Percentiles rank a stretch among this genome's conserved stretches.
Evolutionary conservation across 192 early-diverging fungal species (phyloP).

Genomic region (Chytriomyces confervae): DNA sequence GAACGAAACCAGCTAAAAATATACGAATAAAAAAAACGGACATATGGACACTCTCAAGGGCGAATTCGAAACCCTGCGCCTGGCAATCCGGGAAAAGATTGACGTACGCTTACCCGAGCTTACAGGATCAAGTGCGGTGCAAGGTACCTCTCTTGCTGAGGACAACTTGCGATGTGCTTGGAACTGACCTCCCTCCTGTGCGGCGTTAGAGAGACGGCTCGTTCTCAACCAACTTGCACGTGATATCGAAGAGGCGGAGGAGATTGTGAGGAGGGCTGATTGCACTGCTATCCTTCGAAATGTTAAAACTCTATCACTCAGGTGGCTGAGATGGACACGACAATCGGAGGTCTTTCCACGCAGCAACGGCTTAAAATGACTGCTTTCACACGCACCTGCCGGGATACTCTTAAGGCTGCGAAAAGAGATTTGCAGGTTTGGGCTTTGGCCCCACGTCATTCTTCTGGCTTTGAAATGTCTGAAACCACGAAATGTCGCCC

Average conservation of each 20-base stretch:
- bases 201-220: slow-evolving; percentile 62
- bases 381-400: slow-evolving; percentile 8
- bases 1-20: too few species aligned
- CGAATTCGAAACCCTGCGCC: slow-evolving; percentile 26
- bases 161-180: background rate
- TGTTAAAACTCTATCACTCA: slow-evolving; percentile 84
- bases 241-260: slow-evolving; percentile 88
- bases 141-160: slow-evolving; percentile 7
- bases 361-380: slow-evolving; percentile 22
- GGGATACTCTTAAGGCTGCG: slow-evolving; percentile 8
- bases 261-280: slow-evolving; percentile 67
- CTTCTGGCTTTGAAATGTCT: too few species aligned
- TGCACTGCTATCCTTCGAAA: slow-evolving; percentile 41
- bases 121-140: background rate
- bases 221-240: slow-evolving; percentile 77
- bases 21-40: background rate
- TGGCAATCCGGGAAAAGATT: slow-evolving; percentile 6
- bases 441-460: background rate
- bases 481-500: slow-evolving; percentile 19
- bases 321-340: slow-evolving; percentile 30
- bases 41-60: slow-evolving; percentile 8
- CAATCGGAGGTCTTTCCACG: background rate
- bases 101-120: slow-evolving; percentile 10
- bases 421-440: slow-evolving; percentile 27
- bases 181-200: background rate